Percentiles rank a stretch among this genome's conserved stretches.
Conservation (phyloP, 2,329 filamentous ascomycete genomes). For the Fusarium veterinarium region DNA sequence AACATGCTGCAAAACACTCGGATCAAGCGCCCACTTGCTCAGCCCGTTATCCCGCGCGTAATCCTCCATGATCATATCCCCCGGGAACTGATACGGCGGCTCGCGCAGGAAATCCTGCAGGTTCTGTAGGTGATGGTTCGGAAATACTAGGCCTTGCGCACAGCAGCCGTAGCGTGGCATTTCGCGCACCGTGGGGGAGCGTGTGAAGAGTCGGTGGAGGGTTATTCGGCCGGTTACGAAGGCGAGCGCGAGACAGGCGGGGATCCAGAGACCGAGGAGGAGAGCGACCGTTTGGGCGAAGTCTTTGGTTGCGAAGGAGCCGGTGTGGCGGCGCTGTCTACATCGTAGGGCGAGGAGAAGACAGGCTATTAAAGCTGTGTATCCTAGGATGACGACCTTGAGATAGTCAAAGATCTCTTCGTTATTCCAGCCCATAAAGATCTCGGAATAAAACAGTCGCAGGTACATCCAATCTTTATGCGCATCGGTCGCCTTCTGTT, state of each 20-base stretch:
- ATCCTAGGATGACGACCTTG: constrained; percentile 42
- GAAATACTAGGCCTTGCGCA: constrained; percentile 53
- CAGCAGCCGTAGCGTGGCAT: constrained; percentile 55
- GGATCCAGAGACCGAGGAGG: constrained; percentile 47
- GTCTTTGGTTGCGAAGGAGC: constrained; percentile 21
- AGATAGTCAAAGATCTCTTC: constrained; percentile 50
- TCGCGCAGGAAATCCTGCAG: constrained; percentile 45
- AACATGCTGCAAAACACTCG: constrained; percentile 53
- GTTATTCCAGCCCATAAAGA: constrained; percentile 53
- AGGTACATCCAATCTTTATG: constrained; percentile 51
- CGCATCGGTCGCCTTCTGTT: constrained; percentile 31
- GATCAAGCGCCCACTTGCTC: constrained; percentile 52
- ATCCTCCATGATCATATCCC: constrained; percentile 52
- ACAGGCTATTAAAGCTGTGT: constrained; percentile 35
- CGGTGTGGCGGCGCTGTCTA: constrained; percentile 16
- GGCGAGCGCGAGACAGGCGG: constrained; percentile 47
- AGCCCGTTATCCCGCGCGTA: constrained; percentile 46
- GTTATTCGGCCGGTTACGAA: constrained; percentile 48
- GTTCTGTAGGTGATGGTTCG: constrained; percentile 45
- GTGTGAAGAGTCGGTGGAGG: constrained; percentile 41
- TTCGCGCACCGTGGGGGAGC: constrained; percentile 44
- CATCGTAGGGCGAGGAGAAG: constrained; percentile 18
- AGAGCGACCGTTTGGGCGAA: constrained; percentile 44
- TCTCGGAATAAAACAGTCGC: constrained; percentile 54
- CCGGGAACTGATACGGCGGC: constrained; percentile 50